These are phyloP conservation scores for Termitomyces sp. DNA, from an alignment of 768 basidiomycete species.

Conservation along the genomic window DNA sequence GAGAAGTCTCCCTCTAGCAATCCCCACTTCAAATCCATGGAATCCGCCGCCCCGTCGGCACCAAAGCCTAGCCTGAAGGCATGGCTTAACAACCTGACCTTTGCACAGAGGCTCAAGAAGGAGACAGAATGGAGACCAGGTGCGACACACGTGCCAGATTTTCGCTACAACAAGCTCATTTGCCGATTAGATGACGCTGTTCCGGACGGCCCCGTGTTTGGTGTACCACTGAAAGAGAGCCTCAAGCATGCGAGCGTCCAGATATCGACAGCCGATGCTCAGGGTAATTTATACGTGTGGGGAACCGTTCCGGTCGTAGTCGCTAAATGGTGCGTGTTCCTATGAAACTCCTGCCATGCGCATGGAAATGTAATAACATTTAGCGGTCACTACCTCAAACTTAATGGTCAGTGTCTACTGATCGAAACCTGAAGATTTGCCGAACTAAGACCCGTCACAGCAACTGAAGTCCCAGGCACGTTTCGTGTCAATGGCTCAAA, in stretches of 20 bases:
- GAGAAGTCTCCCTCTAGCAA: conserved; percentile 1
- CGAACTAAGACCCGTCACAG: conserved; percentile 26
- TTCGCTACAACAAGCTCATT: background rate
- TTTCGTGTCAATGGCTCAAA: conserved; percentile 96
- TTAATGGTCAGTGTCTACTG: conserved; percentile 61
- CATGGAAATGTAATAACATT: background rate
- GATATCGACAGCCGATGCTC: conserved; percentile 83
- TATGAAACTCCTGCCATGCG: conserved; percentile 1
- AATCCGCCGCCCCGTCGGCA: conserved; percentile 24
- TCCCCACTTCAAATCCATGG: conserved; percentile 6
- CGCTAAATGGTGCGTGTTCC: conserved; percentile 79
- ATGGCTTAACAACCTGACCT: conserved; percentile 79
- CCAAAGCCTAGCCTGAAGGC: conserved; percentile 61
- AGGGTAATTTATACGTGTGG: conserved; percentile 85
- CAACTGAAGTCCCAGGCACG: conserved; percentile 88
- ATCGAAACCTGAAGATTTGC: background rate
- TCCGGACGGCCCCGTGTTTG: conserved; percentile 54
- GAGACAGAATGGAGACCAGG: conserved; percentile 39
- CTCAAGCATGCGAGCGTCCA: conserved; percentile 87
- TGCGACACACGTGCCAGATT: conserved; percentile 17
- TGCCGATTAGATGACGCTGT: conserved; percentile 4
- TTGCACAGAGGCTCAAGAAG: conserved; percentile 58
- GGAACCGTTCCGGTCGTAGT: conserved; percentile 96
- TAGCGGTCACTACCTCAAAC: conserved; percentile 92
- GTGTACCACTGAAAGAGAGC: conserved; percentile 77